These are phyloP conservation scores for Suhomyces taliae DNA, from an alignment of 1,139 yeast species.

Conservation along the genomic window DNA sequence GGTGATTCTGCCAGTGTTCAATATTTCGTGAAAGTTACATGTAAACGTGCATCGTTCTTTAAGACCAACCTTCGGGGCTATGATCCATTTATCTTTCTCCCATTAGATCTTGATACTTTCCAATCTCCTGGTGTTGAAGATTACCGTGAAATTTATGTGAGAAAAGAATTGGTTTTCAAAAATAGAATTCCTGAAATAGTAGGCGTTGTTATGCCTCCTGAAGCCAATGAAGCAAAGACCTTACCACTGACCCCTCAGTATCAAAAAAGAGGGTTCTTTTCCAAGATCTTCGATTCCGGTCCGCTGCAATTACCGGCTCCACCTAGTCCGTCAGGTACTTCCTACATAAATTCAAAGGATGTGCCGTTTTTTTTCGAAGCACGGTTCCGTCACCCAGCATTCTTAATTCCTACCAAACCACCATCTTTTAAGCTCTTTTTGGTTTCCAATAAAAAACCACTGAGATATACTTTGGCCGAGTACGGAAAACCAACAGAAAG, in stretches of 20 bases:
- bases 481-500: slow-evolving; percentile 40
- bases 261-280: slow-evolving; percentile 16
- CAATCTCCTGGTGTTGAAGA: slow-evolving; percentile 24
- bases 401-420: slow-evolving; percentile 40
- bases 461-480: slow-evolving; percentile 35
- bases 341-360: slow-evolving; percentile 31
- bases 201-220: slow-evolving; percentile 31
- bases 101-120: slow-evolving; percentile 44
- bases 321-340: slow-evolving; percentile 10
- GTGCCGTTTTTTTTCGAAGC: slow-evolving; percentile 49
- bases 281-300: slow-evolving; percentile 13
- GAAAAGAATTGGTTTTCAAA: slow-evolving; percentile 40
- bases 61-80: slow-evolving; percentile 49
- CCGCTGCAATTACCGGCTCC: slow-evolving; percentile 7
- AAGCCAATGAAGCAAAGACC: slow-evolving; percentile 14
- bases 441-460: slow-evolving; percentile 36
- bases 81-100: slow-evolving; percentile 55
- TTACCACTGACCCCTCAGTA: slow-evolving; percentile 22
- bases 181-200: slow-evolving; percentile 47
- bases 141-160: slow-evolving; percentile 39
- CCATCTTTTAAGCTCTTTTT: slow-evolving; percentile 43
- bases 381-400: slow-evolving; percentile 48
- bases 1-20: slow-evolving; percentile 48
- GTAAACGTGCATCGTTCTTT: slow-evolving; percentile 53
- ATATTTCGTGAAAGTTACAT: slow-evolving; percentile 61